phyloP scores from a whole-genome alignment of 805 yeast species.

The Suhomyces faveliae region DNA sequence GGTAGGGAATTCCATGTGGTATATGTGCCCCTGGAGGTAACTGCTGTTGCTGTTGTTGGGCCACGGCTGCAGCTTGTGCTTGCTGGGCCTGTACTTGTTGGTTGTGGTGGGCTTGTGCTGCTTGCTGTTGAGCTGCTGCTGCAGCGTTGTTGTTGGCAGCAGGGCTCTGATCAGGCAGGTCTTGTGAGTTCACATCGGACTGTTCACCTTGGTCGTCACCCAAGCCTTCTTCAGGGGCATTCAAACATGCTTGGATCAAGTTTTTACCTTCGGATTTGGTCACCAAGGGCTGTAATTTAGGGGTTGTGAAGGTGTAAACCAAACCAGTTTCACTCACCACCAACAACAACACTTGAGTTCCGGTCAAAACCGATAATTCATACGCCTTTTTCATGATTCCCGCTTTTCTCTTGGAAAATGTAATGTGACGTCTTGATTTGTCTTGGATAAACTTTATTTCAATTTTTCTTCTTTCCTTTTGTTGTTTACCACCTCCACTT shows the following conservation, averaged over 20 bases:
- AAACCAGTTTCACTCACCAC: constrained; percentile 98
- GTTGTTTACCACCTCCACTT: constrained; percentile 45
- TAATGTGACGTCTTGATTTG: constrained; percentile 95
- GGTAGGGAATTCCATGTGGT: constrained; percentile 48
- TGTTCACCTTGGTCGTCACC: constrained; percentile 60
- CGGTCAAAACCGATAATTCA: constrained; percentile 93
- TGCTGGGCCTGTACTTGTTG: constrained; percentile 17
- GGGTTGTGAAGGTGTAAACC: constrained; percentile 98
- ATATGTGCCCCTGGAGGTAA: constrained; percentile 40
- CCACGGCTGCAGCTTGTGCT: constrained; percentile 21
- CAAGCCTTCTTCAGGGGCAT: constrained; percentile 88
- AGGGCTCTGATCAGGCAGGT: constrained; percentile 41
- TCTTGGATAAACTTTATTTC: constrained; percentile 97
- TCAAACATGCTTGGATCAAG: constrained; percentile 92
- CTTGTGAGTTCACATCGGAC: constrained; percentile 49
- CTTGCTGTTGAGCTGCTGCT: constrained; percentile 13
- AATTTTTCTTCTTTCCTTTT: constrained; percentile 75
- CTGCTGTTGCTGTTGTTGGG: constrained; percentile 26
- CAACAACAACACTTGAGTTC: constrained; percentile 90
- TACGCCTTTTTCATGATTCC: constrained; percentile 99
- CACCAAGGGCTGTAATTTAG: constrained; percentile 95
- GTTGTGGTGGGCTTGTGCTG: constrained; percentile 11
- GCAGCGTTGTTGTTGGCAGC: constrained; percentile 15
- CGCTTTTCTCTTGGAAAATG: constrained; percentile 96
- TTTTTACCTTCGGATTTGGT: constrained; percentile 97